Percentiles rank a stretch among this genome's conserved stretches.
Conservation (phyloP, 345 rosid genomes). For the Acer yangbiense region DNA sequence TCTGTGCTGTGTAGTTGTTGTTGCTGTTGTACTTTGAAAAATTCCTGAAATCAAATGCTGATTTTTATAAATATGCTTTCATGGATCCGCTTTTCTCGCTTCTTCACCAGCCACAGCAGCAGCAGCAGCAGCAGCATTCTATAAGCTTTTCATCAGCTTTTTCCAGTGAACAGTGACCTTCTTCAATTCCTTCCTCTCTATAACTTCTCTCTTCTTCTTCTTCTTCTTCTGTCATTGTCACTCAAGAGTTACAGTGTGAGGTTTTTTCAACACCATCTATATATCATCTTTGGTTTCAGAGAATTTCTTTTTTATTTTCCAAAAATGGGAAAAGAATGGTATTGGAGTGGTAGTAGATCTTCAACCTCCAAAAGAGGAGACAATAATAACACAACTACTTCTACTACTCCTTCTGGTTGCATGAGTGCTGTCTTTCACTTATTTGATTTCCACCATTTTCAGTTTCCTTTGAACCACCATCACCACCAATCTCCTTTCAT, state of each 20-base stretch:
- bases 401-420: slow-evolving; percentile 56
- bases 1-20: neutral
- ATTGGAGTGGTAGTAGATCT: slow-evolving; percentile 41
- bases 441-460: slow-evolving; percentile 70
- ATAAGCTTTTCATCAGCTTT: slow-evolving; percentile 17
- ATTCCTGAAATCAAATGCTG: slow-evolving; percentile 20
- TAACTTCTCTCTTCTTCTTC: slow-evolving; percentile 4
- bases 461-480: slow-evolving; percentile 49
- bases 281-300: slow-evolving; percentile 11
- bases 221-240: slow-evolving; percentile 24
- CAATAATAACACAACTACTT: neutral
- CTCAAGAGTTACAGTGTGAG: slow-evolving; percentile 6
- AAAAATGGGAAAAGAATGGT: slow-evolving; percentile 62
- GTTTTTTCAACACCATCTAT: neutral
- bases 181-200: neutral
- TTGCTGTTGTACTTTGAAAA: neutral
- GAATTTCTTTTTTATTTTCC: neutral
- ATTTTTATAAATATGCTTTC: slow-evolving; percentile 25
- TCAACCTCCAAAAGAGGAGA: slow-evolving; percentile 38
- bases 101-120: slow-evolving; percentile 11
- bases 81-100: slow-evolving; percentile 51
- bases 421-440: slow-evolving; percentile 75
- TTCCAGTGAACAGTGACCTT: neutral
- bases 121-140: slow-evolving; percentile 8
- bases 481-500: slow-evolving; percentile 50